Conservation (phyloP, 2,329 filamentous ascomycete species). For the Cercospora brassicicola region DNA sequence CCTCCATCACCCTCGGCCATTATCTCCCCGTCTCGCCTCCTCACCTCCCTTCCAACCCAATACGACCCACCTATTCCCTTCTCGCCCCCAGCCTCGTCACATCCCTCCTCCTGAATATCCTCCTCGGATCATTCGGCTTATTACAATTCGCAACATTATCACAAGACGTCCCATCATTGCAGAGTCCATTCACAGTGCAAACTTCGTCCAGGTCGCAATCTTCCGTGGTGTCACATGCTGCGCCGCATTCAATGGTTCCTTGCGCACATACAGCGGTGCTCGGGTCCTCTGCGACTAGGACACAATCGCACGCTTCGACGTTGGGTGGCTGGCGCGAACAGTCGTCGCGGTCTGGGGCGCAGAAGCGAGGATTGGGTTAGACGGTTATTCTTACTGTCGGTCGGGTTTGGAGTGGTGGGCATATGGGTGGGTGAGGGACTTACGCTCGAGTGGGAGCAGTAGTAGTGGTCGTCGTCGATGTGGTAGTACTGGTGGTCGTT, state of each 20-base stretch:
- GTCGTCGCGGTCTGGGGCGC: not conserved
- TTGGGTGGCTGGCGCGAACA: not conserved
- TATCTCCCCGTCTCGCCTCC: too few relatives aligned
- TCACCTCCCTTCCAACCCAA: not conserved
- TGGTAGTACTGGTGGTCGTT: too few relatives aligned
- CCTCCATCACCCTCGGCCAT: too few relatives aligned
- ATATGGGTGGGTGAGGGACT: not conserved
- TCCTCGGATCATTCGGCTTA: not conserved
- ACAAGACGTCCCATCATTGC: not conserved
- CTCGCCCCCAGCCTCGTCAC: not conserved
- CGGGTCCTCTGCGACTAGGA: not conserved
- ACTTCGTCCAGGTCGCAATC: not conserved
- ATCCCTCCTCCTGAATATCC: not conserved
- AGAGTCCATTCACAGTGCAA: not conserved
- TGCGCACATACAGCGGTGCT: not conserved
- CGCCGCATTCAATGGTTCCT: not conserved
- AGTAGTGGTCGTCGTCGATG: too few relatives aligned
- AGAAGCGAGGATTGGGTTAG: not conserved
- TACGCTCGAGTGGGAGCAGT: not conserved
- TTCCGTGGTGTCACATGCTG: not conserved
- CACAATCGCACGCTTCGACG: not conserved
- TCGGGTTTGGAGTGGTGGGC: too few relatives aligned
- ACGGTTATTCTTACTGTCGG: not conserved
- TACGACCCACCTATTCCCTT: not conserved
- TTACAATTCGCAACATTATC: not conserved